These are phyloP conservation scores for Calonectria hongkongensis DNA, from an alignment of 2,329 filamentous ascomycete species.

Conservation along the genomic window DNA sequence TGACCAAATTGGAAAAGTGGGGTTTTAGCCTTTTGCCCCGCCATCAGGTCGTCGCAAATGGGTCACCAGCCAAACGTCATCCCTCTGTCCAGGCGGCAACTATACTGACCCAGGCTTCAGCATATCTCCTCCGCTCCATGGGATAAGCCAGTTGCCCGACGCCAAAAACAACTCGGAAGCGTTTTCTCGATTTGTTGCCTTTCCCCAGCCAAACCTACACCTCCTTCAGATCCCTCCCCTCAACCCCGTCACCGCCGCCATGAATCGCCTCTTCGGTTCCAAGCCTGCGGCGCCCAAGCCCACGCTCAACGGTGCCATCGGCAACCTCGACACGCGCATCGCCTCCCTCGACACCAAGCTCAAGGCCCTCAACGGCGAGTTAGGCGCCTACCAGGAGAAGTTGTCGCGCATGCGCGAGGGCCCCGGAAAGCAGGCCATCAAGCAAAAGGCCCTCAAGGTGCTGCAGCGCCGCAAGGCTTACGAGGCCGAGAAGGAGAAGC, in stretches of 20 bases:
- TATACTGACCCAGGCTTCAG: constrained; percentile 46
- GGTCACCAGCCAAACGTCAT: constrained; percentile 52
- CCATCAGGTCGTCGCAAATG: constrained; percentile 23
- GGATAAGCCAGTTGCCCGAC: neutral
- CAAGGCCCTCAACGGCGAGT: constrained; percentile 91
- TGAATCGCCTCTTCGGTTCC: constrained; percentile 97
- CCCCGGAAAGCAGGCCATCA: constrained; percentile 92
- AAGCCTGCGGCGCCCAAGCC: constrained; percentile 93
- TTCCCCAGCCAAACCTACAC: neutral
- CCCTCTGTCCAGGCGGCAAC: constrained; percentile 33
- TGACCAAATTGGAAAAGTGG: constrained; percentile 16
- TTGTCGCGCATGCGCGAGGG: constrained; percentile 96
- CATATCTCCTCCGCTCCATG: constrained; percentile 26
- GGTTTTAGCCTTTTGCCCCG: constrained; percentile 29
- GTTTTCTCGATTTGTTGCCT: neutral
- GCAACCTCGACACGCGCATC: constrained; percentile 89
- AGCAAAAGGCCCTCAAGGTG: constrained; percentile 95
- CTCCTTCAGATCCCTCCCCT: neutral
- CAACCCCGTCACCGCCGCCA: constrained; percentile 64
- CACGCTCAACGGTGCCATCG: constrained; percentile 87
- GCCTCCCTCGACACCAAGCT: constrained; percentile 95
- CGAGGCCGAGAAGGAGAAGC: constrained; percentile 94
- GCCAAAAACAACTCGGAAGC: neutral
- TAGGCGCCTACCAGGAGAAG: constrained; percentile 90
- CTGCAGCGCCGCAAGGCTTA: constrained; percentile 95